These are phyloP conservation scores for Herpetomonas samuelpessoai DNA, from an alignment of 208 protist genomes.

Conservation along the genomic window DNA sequence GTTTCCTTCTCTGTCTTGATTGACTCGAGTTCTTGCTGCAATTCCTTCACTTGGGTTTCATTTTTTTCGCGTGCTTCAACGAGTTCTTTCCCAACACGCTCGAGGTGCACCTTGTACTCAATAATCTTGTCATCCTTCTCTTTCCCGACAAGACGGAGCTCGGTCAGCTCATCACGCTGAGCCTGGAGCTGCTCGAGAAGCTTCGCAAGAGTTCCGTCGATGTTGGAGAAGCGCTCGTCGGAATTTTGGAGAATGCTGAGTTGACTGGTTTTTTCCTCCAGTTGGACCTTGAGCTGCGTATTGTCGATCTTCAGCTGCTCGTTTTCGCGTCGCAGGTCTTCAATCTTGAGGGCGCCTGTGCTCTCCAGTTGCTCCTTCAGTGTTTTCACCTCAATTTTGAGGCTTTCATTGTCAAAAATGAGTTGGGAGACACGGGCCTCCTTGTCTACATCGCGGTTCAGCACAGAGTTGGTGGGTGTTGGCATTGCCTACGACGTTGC, in stretches of 20 bases:
- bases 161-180: conserved; percentile 32
- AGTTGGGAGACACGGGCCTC: conserved; percentile 20
- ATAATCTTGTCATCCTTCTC: conserved; percentile 34
- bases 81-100: conserved; percentile 9
- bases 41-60: conserved; percentile 10
- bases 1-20: conserved; percentile 3
- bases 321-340: conserved; percentile 27
- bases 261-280: conserved; percentile 47
- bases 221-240: conserved; percentile 40
- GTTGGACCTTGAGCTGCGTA: conserved; percentile 21
- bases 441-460: conserved; percentile 25
- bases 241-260: conserved; percentile 28
- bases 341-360: conserved; percentile 27
- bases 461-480: conserved; percentile 31
- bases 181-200: conserved; percentile 26
- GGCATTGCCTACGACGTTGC: conserved; percentile 12
- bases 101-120: conserved; percentile 16
- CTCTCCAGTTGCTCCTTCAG: conserved; percentile 30
- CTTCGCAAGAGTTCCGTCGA: conserved; percentile 33
- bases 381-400: conserved; percentile 44
- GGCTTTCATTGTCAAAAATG: conserved; percentile 58
- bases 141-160: conserved; percentile 12
- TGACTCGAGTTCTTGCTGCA: conserved; percentile 14
- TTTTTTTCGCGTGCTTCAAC: conserved; percentile 10
- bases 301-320: conserved; percentile 22